A percentile compares a stretch with the other conserved stretches of the same genome.
These are phyloP conservation scores for Kluyveromyces lactis DNA, from an alignment of 805 yeast genomes.

Conservation along the genomic window DNA sequence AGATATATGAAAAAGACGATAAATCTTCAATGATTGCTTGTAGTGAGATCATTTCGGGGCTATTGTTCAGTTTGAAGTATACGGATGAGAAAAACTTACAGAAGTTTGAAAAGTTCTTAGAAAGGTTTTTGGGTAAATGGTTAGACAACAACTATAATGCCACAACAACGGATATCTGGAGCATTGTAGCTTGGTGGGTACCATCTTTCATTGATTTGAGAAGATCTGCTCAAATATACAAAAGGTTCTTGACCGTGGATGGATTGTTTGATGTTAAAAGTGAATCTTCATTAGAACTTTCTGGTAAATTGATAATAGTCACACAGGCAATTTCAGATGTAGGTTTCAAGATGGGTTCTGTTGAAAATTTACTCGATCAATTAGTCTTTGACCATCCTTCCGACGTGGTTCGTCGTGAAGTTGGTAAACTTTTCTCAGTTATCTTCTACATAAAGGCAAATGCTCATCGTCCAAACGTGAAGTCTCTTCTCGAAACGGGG, in stretches of 20 bases:
- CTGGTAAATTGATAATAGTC: slow-evolving; percentile 47
- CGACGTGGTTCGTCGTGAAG: slow-evolving; percentile 59
- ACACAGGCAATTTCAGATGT: slow-evolving; percentile 41
- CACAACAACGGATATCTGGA: slow-evolving; percentile 69
- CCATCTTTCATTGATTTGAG: slow-evolving; percentile 60
- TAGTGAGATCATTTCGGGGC: slow-evolving; percentile 62
- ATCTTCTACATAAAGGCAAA: slow-evolving; percentile 20
- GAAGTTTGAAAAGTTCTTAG: slow-evolving; percentile 40
- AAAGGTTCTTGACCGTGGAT: slow-evolving; percentile 38
- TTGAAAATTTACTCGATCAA: slow-evolving; percentile 35
- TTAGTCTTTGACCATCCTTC: slow-evolving; percentile 54
- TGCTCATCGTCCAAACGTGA: slow-evolving; percentile 15
- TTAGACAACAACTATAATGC: slow-evolving; percentile 59
- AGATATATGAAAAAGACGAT: slow-evolving; percentile 54
- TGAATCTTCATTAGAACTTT: slow-evolving; percentile 56
- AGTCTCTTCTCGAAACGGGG: slow-evolving; percentile 8
- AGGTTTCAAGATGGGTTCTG: slow-evolving; percentile 47
- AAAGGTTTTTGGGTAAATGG: slow-evolving; percentile 36
- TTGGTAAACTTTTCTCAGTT: slow-evolving; percentile 48
- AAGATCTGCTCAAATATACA: slow-evolving; percentile 47
- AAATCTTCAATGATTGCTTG: slow-evolving; percentile 67
- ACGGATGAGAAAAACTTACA: slow-evolving; percentile 30
- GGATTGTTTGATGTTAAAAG: slow-evolving; percentile 37
- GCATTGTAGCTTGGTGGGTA: slow-evolving; percentile 64
- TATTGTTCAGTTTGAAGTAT: slow-evolving; percentile 42